These are phyloP conservation scores for Cucurbita argyrosperma DNA, from an alignment of 306 rosid species.

Conservation along the genomic window DNA sequence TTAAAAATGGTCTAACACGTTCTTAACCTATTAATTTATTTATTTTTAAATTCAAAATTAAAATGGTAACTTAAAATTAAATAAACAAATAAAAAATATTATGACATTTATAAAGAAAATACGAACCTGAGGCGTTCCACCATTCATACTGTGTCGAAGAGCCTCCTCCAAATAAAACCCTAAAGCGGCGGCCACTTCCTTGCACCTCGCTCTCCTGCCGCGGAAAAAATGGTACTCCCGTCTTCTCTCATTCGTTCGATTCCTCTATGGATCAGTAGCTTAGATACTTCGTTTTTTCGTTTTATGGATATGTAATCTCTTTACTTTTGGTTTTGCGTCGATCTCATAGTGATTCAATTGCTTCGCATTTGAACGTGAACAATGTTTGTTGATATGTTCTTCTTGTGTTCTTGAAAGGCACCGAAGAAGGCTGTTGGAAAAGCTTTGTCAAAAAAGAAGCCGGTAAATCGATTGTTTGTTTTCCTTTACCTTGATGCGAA, in stretches of 20 bases:
- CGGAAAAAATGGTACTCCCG: background rate
- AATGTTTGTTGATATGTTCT: too few species aligned
- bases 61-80: too few species aligned
- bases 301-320: too few species aligned
- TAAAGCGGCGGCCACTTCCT: background rate
- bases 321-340: too few species aligned
- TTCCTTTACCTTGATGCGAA: background rate
- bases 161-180: background rate
- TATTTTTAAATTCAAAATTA: too few species aligned
- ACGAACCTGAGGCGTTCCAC: too few species aligned
- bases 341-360: background rate
- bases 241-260: background rate
- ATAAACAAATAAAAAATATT: too few species aligned
- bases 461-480: slow-evolving; percentile 2
- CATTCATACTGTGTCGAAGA: too few species aligned
- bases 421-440: slow-evolving; percentile 29
- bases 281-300: too few species aligned
- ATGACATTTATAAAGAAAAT: too few species aligned
- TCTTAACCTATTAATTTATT: too few species aligned
- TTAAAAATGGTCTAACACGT: too few species aligned
- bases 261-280: background rate
- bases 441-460: slow-evolving; percentile 20
- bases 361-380: background rate
- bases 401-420: slow-evolving; percentile 9
- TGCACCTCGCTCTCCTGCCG: background rate